Conservation (phyloP, 2,329 filamentous ascomycete species). For the Fusarium keratoplasticum region DNA sequence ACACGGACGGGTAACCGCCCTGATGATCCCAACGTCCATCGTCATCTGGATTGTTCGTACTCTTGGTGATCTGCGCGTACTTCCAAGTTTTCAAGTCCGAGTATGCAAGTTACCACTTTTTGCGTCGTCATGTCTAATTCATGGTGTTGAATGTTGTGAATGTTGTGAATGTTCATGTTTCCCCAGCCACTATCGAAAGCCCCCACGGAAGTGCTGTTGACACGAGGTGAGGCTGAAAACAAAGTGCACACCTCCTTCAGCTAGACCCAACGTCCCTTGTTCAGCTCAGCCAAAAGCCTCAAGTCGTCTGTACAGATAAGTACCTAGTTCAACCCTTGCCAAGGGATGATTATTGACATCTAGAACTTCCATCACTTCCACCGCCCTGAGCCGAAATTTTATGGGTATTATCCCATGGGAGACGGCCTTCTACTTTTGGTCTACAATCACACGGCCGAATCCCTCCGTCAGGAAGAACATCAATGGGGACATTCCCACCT, state of each 20-base stretch:
- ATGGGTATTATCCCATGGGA: background rate
- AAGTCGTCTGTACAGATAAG: background rate
- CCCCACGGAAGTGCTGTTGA: background rate
- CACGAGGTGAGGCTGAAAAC: conserved; percentile 2
- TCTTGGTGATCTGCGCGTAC: background rate
- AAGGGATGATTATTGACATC: background rate
- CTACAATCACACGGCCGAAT: background rate
- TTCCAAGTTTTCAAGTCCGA: conserved; percentile 18
- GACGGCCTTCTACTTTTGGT: background rate
- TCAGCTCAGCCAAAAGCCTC: background rate
- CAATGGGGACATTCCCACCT: background rate
- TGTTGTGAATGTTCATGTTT: background rate
- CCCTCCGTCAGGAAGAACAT: background rate
- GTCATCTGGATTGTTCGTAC: conserved; percentile 6
- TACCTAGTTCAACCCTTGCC: background rate
- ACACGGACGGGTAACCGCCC: conserved; percentile 9
- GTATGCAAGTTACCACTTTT: background rate
- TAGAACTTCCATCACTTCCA: background rate
- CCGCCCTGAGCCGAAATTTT: background rate
- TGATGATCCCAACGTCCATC: conserved; percentile 25
- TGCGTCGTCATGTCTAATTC: background rate
- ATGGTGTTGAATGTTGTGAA: background rate
- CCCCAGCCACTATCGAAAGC: background rate
- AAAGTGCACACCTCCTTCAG: background rate
- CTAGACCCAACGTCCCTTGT: background rate